Base-by-base conservation (phyloP, 2,329 filamentous ascomycete genomes). In the Hortaea werneckii region DNA sequence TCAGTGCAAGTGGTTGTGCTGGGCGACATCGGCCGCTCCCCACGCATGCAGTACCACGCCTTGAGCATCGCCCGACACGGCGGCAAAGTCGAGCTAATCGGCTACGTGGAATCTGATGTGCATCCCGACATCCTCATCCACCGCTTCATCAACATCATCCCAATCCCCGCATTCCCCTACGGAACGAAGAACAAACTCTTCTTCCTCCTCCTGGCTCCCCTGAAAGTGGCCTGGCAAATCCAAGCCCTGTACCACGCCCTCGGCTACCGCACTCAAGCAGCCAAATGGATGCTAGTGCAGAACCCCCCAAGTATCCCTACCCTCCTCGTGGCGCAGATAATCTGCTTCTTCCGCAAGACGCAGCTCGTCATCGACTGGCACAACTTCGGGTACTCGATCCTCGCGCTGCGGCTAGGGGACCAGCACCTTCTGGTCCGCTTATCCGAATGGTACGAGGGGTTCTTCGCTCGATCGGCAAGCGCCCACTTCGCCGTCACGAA, bases 11-110 rank as follows among this genome's bases (percentile, higher is more conserved):
- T 98, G 43, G 75, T 98, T 11, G 92, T 98, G 12, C 77, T 98
- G 28, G 92, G 92, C 39, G 92, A 98, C 61, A 89, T 98, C 63
- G 92, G 92, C 35, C 80, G 89, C 40, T 96, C 90, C 63, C 92
- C 92, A 42, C 87, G 92, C 46, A 98, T 98, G 90, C 89, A 96
- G 62, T 96, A 98, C 59, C 92, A 98, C 75, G 90, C 90, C 13
- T 72, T 95, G 55, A 96, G 90, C 63, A 81, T 96, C 58, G 87
- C 87, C 37, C 85, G 82, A 58, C 81, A 88, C 60, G 87, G 87
- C 26, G 83, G 81, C 5, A 75, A 76, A 30, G 90, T 95, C 13
- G 82, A 90, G 62, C 70, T 98, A 9, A 82, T 98, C 55, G 92
- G 90, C 40, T 96, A 95, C 63, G 74, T 83, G 62, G 92, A 95